Conservation (phyloP, 208 protist species). For the Acanthamoeba sp. region DNA sequence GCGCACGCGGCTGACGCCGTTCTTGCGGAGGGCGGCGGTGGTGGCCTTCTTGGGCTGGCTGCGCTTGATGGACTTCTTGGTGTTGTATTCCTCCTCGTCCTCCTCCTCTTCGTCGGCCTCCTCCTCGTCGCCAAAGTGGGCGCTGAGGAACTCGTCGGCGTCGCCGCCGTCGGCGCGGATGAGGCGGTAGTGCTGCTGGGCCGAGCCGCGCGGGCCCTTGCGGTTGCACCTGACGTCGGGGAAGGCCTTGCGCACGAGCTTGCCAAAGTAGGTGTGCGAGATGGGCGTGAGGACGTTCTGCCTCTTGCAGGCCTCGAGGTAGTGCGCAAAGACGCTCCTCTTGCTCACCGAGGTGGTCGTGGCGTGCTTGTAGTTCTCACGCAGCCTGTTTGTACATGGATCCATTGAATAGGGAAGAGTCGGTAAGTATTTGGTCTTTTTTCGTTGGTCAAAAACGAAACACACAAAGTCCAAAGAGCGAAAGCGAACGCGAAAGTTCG, state of each 20-base stretch:
- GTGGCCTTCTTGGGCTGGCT: not conserved
- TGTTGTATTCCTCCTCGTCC: not conserved
- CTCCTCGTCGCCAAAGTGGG: not conserved
- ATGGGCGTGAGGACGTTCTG: slow-evolving; percentile 53
- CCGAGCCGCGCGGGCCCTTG: slow-evolving; percentile 45
- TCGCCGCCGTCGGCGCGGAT: slow-evolving; percentile 34
- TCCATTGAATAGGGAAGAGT: not conserved
- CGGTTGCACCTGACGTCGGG: slow-evolving; percentile 56
- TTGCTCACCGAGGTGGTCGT: slow-evolving; percentile 59
- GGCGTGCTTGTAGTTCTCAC: slow-evolving; percentile 60
- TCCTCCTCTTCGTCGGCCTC: not conserved
- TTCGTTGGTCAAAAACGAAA: not conserved
- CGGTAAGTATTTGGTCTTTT: too few relatives aligned
- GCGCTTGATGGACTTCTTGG: slow-evolving; percentile 24
- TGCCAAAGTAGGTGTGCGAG: slow-evolving; percentile 66
- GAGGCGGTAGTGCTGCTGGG: slow-evolving; percentile 66
- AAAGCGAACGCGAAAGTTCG: not conserved
- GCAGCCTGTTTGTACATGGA: slow-evolving; percentile 1
- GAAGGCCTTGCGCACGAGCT: slow-evolving; percentile 61
- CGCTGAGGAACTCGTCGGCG: not conserved
- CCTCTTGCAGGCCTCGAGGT: slow-evolving; percentile 62
- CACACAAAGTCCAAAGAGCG: not conserved
- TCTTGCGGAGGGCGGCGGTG: not conserved
- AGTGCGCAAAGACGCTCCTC: slow-evolving; percentile 51
- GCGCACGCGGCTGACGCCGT: not conserved